A percentile compares a stretch with the other conserved stretches of the same genome.
These are phyloP conservation scores for Barnettozyma sucrosica DNA, from an alignment of 805 yeast species.

Conservation along the genomic window DNA sequence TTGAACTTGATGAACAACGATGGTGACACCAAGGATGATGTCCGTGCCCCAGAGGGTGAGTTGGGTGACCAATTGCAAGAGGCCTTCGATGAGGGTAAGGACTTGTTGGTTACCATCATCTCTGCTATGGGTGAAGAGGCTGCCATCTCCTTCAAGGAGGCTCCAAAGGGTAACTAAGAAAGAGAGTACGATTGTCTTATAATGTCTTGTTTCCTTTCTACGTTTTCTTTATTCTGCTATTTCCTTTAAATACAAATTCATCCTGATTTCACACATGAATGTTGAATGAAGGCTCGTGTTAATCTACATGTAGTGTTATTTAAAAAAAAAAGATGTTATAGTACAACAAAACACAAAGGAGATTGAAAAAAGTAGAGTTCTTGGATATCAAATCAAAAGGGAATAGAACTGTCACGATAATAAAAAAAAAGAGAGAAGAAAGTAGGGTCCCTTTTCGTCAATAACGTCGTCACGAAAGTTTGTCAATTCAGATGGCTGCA, in stretches of 20 bases:
- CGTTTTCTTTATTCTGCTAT: constrained; percentile 4
- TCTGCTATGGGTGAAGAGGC: constrained; percentile 99
- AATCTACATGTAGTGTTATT: background rate
- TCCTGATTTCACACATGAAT: constrained; percentile 2
- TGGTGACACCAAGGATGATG: constrained; percentile 99
- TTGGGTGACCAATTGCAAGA: constrained; percentile 88
- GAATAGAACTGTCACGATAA: background rate
- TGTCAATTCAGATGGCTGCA: constrained; percentile 18
- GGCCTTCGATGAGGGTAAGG: constrained; percentile 98
- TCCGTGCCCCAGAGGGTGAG: constrained; percentile 97
- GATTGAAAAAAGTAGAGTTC: background rate
- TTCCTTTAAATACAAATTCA: constrained; percentile 8
- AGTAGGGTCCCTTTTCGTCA: background rate
- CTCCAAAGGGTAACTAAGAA: constrained; percentile 54
- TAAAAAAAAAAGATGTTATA: background rate
- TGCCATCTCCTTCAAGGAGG: constrained; percentile 97
- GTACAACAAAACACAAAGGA: background rate
- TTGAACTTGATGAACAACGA: constrained; percentile 93
- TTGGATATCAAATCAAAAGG: background rate
- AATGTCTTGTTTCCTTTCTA: background rate
- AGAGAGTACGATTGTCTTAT: background rate
- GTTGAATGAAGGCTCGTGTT: constrained; percentile 8
- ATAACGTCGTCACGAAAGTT: background rate
- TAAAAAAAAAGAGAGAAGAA: background rate
- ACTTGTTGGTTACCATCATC: constrained; percentile 92